Conservation (phyloP, 2,329 filamentous ascomycete genomes). For the Microdochium trichocladiopsis region DNA sequence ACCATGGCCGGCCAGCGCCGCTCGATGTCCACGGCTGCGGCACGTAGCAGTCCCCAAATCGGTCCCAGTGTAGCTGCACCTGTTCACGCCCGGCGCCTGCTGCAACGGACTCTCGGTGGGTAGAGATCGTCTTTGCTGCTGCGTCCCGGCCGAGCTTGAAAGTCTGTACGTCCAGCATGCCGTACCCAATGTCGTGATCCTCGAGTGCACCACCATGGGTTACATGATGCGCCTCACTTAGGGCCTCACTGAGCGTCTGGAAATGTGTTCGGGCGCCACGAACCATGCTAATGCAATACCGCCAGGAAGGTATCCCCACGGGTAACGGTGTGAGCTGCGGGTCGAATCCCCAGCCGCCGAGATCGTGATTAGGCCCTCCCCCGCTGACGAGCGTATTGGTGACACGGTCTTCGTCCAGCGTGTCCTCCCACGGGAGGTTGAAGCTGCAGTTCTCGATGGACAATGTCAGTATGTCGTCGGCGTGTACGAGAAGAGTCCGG, state of each 20-base stretch:
- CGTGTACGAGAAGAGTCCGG: slow-evolving; percentile 13
- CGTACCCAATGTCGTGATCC: background rate
- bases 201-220: background rate
- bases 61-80: slow-evolving; percentile 12
- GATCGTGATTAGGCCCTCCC: slow-evolving; percentile 4
- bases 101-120: slow-evolving; percentile 1
- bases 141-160: slow-evolving; percentile 5
- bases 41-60: slow-evolving; percentile 19
- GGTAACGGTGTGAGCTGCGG: slow-evolving; percentile 16
- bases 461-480: slow-evolving; percentile 17
- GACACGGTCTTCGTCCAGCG: background rate
- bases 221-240: slow-evolving; percentile 6
- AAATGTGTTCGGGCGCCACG: slow-evolving; percentile 1
- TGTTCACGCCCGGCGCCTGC: background rate
- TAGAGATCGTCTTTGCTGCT: background rate
- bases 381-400: slow-evolving; percentile 4
- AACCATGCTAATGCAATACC: slow-evolving; percentile 14
- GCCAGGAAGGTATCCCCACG: slow-evolving; percentile 6
- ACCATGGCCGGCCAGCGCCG: background rate
- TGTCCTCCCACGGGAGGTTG: slow-evolving; percentile 19
- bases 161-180: slow-evolving; percentile 2
- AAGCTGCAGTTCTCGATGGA: slow-evolving; percentile 25
- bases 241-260: background rate
- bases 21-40: slow-evolving; percentile 7
- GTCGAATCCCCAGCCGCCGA: slow-evolving; percentile 19